These are phyloP conservation scores for Emergomyces africanus DNA, from an alignment of 2,329 filamentous ascomycete genomes.

Conservation along the genomic window DNA sequence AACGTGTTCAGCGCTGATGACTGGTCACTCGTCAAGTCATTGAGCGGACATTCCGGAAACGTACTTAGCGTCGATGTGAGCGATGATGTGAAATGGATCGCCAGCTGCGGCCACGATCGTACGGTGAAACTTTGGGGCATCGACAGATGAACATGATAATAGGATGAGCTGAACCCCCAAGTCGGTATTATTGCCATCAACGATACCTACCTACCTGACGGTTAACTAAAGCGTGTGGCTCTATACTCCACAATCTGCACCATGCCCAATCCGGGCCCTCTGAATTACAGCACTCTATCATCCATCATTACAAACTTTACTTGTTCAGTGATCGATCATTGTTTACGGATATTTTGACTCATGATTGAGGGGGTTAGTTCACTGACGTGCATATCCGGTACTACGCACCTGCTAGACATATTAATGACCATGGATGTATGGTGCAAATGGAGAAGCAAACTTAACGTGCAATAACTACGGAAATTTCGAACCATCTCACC, in stretches of 20 bases:
- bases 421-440: neutral
- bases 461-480: neutral
- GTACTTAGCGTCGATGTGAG: slow-evolving; percentile 86
- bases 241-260: neutral
- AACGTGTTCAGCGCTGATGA: slow-evolving; percentile 95
- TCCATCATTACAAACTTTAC: neutral
- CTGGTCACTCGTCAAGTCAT: slow-evolving; percentile 76
- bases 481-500: neutral
- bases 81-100: slow-evolving; percentile 78
- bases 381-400: neutral
- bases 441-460: neutral
- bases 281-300: neutral
- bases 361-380: neutral
- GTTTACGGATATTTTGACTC: neutral
- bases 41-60: slow-evolving; percentile 84
- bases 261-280: neutral
- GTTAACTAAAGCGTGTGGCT: neutral
- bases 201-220: neutral
- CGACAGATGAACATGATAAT: slow-evolving; percentile 49
- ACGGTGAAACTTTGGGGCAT: slow-evolving; percentile 95
- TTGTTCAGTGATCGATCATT: neutral
- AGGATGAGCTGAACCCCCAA: neutral
- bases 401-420: neutral
- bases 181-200: neutral
- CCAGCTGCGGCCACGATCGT: slow-evolving; percentile 84